Conservation (phyloP, 2,329 filamentous ascomycete genomes). For the Emergomyces pasteurianus region DNA sequence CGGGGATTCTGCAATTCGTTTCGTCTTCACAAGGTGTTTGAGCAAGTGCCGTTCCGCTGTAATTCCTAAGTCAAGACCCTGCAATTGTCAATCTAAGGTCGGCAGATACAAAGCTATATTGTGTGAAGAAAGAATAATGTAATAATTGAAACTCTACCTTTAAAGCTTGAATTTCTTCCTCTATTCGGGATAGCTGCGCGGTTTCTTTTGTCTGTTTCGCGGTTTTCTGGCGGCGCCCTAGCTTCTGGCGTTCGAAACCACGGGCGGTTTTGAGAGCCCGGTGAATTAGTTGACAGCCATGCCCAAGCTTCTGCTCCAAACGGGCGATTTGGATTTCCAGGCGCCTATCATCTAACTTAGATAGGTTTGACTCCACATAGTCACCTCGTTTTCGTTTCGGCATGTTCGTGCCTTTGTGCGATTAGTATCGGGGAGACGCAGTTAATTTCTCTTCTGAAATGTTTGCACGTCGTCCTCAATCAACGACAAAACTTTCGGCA, state of each 20-base stretch:
- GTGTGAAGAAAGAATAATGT: neutral
- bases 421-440: neutral
- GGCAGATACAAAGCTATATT: neutral
- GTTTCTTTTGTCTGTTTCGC: conserved; percentile 36
- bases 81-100: conserved; percentile 5
- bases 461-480: neutral
- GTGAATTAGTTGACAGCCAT: conserved; percentile 38
- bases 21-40: conserved; percentile 46
- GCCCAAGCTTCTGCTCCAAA: conserved; percentile 37
- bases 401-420: conserved; percentile 17
- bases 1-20: conserved; percentile 42
- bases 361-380: conserved; percentile 14
- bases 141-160: conserved; percentile 40
- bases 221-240: conserved; percentile 46
- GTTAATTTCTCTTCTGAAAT: neutral
- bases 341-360: conserved; percentile 16
- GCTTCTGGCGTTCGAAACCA: conserved; percentile 52
- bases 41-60: conserved; percentile 44
- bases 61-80: conserved; percentile 39
- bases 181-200: conserved; percentile 32
- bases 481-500: no score
- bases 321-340: conserved; percentile 25
- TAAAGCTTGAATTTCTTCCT: conserved; percentile 44
- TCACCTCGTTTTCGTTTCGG: conserved; percentile 31
- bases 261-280: conserved; percentile 46